Evolutionary conservation across 352 stramenopile genomes (phyloP), one percentile per base, ranked within the genome.

Genomic region (Pythium chondricola): DNA sequence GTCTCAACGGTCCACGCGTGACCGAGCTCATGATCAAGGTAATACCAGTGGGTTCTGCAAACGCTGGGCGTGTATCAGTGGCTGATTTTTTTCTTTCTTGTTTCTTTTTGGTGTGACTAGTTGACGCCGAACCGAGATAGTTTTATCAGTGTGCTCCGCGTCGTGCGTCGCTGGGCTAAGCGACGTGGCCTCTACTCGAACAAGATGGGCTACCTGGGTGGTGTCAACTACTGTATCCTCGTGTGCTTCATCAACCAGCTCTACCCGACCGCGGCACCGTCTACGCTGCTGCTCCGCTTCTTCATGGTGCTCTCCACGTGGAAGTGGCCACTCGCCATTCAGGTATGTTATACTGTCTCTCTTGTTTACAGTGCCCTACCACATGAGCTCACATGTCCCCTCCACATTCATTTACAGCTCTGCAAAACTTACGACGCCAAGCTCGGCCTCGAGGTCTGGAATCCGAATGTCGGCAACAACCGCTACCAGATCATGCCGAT

Each of bases 171-270:
- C 43, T 96, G 87, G 87, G 82, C 83, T 16, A 96, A 96, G 47
- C 71, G 77, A 27, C 70, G 97, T 22, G 97, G 97, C 21, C 61
- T 99, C 24, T 99, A 99, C 70, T 97, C 88, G 38, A 99, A 99
- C 80, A 97, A 98, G 56, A 93, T 99, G 68, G 97, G 97, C 9
- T 99, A 99, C 62, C 68, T 99, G 2, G 97, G 97, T 43, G 97
- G 97, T 58, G 90, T 99, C 17, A 99, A 99, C 69, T 99, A 83
- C 74, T 98, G 95, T 50, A 99, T 99, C 58, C 71, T 99, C 41
- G 94, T 98, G 21, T 97, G 88, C 56, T 98, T 97, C 43, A 89
- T 99, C 41, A 98, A 95, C 36, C 84, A 94, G 47, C 49, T 95
- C 43, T 95, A 94, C 63, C 85, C 85, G 20, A 93, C 79, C 3